Base-by-base conservation (phyloP, 371 early-diverging fungal genomes). In the Mucor mucedo region DNA sequence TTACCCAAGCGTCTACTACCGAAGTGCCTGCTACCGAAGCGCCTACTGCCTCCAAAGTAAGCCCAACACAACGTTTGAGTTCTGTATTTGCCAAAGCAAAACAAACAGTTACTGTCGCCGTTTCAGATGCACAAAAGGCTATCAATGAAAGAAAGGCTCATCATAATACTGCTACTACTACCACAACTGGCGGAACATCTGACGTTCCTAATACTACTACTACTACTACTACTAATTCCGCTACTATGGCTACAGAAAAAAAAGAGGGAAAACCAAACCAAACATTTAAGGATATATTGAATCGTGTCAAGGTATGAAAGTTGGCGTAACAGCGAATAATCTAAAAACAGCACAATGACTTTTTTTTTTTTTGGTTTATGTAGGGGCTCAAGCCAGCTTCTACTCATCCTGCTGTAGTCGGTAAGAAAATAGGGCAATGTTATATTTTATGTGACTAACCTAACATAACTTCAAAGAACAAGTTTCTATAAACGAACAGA, bases 31-130 rank as follows among this genome's bases (percentile, higher is more conserved):
- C 56, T 56, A 42, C 42, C 14, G 56, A 5, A 9, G 58, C 21
- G 21, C 21, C 58, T 14, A 33, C 58, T 11, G 29, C 38, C 5
- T n/a, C 58, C 2, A 58, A 49, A 32, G 28, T 38, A 8, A 58
- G 49, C 32, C 58, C 49, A 3, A 11, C 38, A 1, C 58, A 58
- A 39, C 58, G 49, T 38, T 28, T 58, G 21, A 58, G 28, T 28
- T 58, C 58, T 11, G 58, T 58, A 6, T 58, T 45, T 14, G 48
- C 21, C 9, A 60, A 52, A 32, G 60, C 60, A 3, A 60, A 52
- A 32, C 60, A 60, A 30, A 52, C 60, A 40, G 32, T 60, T 2
- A 60, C 41, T 42, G 60, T 41, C 13, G 60, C 33, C 8, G 52
- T 60, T 52, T 14, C 52, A 30, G 60, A 60, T 8, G 60, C 60